phyloP scores from a whole-genome alignment of 2,329 filamentous ascomycete genomes.

The Pyrenochaeta sp. region DNA sequence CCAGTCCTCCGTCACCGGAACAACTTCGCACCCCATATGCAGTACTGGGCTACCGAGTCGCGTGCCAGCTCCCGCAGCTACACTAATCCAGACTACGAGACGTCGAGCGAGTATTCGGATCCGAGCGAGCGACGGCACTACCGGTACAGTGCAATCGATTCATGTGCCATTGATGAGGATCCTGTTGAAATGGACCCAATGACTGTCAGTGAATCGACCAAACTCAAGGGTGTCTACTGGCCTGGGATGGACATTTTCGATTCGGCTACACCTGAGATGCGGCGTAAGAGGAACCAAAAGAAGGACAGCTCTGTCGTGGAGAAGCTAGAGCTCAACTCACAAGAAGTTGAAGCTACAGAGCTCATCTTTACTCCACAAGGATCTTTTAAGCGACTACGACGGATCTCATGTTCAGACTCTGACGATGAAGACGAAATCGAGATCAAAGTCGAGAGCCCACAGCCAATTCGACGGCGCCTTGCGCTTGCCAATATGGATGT shows the following conservation, averaged over 20 bases:
- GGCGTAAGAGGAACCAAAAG: slow-evolving; percentile 78
- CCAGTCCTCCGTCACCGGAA: slow-evolving; percentile 42
- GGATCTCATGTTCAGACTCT: slow-evolving; percentile 56
- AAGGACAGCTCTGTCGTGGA: slow-evolving; percentile 77
- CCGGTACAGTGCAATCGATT: slow-evolving; percentile 33
- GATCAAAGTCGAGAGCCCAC: slow-evolving; percentile 47
- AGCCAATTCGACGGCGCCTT: slow-evolving; percentile 32
- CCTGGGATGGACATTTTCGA: slow-evolving; percentile 86
- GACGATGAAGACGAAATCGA: slow-evolving; percentile 51
- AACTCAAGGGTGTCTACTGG: slow-evolving; percentile 76
- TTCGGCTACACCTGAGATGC: slow-evolving; percentile 76
- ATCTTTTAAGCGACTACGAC: slow-evolving; percentile 52
- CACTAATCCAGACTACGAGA: slow-evolving; percentile 49
- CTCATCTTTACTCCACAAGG: slow-evolving; percentile 65
- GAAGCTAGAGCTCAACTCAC: slow-evolving; percentile 71
- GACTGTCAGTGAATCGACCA: slow-evolving; percentile 52
- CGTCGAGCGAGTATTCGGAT: slow-evolving; percentile 49
- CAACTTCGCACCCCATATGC: slow-evolving; percentile 46
- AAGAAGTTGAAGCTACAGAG: slow-evolving; percentile 70
- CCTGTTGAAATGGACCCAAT: slow-evolving; percentile 34
- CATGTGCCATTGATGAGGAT: slow-evolving; percentile 46
- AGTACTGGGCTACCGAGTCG: slow-evolving; percentile 48
- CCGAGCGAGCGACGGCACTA: slow-evolving; percentile 37
- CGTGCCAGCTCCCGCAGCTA: slow-evolving; percentile 48
- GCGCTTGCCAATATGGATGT: slow-evolving; percentile 43